Evolutionary conservation across 352 stramenopile genomes (phyloP), one percentile per base, ranked within the genome.

Genomic region (Plasmopara viticola): DNA sequence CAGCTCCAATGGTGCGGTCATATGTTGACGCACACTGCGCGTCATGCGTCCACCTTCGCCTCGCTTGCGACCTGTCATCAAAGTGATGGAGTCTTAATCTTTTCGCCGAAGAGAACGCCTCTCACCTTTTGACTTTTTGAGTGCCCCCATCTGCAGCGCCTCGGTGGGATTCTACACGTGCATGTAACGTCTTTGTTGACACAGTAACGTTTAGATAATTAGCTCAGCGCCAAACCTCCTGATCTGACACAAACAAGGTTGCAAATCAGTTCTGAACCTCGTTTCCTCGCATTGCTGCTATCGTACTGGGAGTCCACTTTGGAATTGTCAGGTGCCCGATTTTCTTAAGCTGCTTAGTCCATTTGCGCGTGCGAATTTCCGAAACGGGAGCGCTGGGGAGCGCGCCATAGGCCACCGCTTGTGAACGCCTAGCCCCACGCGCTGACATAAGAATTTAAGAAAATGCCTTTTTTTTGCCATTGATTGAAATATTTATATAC

Each of bases 121-220:
- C 53, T 39, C 35, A 87, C 78, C 80, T 58, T 89, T 89, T 18
- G 75, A 78, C 64, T 90, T 89, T 64, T 86, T 86, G 28, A 69
- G 72, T 15, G 53, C 62, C 25, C 76, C 78, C 31, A 74, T 73
- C 49, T 87, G 75, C 44, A 89, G 64, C 56, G 78, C 75, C 34
- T 73, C 70, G 9, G 80, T 90, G 14, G 78, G 78, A 15, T 70
- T 62, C 70, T 90, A 45, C 40, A 45, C 33, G 30, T 29, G 20
- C 35, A 52, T 13, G 42, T 9, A 46, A n/a, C 31, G 2, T 37
- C 17, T 2, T 35, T 35, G 10, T 8, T 35, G 6, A 35, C 10
- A 35, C 10, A 8, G 31, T 35, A 12, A 14, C 3, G 33, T 43
- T 28, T 42, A 10, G 12, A 47, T 14, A 29, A 29, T 30, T n/a